Evolutionary conservation across 495 filamentous ascomycete species (phyloP).

Genomic region (Neurospora sp.): DNA sequence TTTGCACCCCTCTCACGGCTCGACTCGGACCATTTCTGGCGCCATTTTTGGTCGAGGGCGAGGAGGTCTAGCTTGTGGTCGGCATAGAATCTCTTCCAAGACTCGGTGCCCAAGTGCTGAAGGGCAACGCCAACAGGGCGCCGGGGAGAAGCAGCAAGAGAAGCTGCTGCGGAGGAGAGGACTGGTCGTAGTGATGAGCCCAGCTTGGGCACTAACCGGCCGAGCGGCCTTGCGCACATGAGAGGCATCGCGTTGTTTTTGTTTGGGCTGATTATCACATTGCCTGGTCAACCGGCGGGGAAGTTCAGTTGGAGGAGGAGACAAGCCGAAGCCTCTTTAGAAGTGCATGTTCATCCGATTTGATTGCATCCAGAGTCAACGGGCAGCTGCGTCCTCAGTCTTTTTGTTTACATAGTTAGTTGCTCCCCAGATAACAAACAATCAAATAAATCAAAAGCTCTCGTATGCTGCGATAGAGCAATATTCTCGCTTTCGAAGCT

Average conservation of each 20-base stretch:
- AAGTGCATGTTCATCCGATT: not conserved
- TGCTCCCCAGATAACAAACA: not conserved
- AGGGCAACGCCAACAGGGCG: slow-evolving; percentile 4
- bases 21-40: slow-evolving; percentile 25
- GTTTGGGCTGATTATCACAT: not conserved
- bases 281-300: not conserved
- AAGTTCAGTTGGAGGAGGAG: not conserved
- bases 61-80: slow-evolving; percentile 47
- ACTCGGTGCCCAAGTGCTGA: slow-evolving; percentile 2
- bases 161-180: not conserved
- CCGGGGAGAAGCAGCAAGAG: not conserved
- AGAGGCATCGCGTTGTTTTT: slow-evolving; percentile 22
- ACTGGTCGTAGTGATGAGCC: slow-evolving; percentile 5
- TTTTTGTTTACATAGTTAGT: not conserved
- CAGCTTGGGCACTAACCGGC: slow-evolving; percentile 15
- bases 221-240: slow-evolving; percentile 20
- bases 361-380: not conserved
- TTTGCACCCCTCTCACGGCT: not conserved
- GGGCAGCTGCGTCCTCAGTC: not conserved
- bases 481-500: not conserved
- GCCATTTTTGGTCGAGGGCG: slow-evolving; percentile 70
- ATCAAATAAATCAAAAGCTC: not conserved
- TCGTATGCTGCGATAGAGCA: not conserved
- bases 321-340: not conserved
- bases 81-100: slow-evolving; percentile 19